These are phyloP conservation scores for Annona squamosa DNA, from an alignment of 164 flowering plant species.

Conservation along the genomic window DNA sequence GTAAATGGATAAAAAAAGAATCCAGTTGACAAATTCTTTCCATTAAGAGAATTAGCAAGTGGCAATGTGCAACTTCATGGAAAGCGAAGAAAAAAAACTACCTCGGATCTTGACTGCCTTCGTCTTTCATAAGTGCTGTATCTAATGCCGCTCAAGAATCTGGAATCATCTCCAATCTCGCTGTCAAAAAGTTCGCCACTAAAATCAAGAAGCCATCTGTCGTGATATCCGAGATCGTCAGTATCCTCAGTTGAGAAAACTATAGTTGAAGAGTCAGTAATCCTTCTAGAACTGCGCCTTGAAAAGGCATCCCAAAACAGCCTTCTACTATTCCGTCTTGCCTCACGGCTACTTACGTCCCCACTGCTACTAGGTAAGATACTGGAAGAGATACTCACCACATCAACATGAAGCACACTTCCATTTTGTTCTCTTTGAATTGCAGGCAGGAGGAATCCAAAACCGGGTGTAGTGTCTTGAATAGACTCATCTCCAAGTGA, in stretches of 20 bases:
- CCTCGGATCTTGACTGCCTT: conserved; percentile 69
- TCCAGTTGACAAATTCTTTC: background rate
- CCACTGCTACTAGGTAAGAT: conserved; percentile 27
- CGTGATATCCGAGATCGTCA: conserved; percentile 44
- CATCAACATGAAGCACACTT: conserved; percentile 49
- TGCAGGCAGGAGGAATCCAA: conserved; percentile 35
- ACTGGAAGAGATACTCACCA: conserved; percentile 52
- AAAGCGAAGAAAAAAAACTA: conserved; percentile 14
- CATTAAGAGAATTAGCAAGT: too few species aligned
- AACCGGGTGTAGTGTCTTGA: conserved; percentile 29
- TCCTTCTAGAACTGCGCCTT: conserved; percentile 61
- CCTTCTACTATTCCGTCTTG: conserved; percentile 62
- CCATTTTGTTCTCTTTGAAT: conserved; percentile 37
- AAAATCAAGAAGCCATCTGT: conserved; percentile 69
- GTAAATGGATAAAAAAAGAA: background rate
- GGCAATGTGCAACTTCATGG: background rate
- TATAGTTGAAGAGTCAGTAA: conserved; percentile 39
- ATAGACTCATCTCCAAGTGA: conserved; percentile 28
- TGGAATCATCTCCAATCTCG: conserved; percentile 36
- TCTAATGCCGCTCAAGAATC: conserved; percentile 37
- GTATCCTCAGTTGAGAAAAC: conserved; percentile 42
- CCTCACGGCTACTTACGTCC: conserved; percentile 42
- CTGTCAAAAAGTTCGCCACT: conserved; percentile 44
- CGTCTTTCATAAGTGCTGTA: conserved; percentile 36
- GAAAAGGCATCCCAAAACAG: conserved; percentile 83